Base-by-base conservation (phyloP, 306 rosid species). In the Corylus avellana region DNA sequence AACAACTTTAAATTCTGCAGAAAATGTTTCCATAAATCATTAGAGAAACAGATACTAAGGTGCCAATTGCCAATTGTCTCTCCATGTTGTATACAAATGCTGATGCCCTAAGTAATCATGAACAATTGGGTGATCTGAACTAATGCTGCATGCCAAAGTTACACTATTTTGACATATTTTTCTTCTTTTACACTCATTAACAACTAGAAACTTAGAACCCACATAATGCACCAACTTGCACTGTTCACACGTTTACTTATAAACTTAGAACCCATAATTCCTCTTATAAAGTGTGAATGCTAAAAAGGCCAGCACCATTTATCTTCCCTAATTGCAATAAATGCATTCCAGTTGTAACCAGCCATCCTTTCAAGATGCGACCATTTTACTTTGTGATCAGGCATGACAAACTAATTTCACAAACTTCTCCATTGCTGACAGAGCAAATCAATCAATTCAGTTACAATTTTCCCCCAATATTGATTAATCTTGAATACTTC, bases 401-500 rank as follows among this genome's bases (percentile, higher is more conserved):
- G 46, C 54, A 58, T 49, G 12, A 35, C 11, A 20, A 58, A 48
- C 63, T 61, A 57, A 49, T 59, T 49, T 75, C 73, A 49, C 44
- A 35, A 70, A 59, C 22, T 48, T 56, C 66, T 55, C 59, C 64
- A 47, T 71, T 49, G 63, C 11, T 63, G 20, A 63, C 20, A 63
- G 7, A 20, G 42, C 78, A 42, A 13, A 56, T 5, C 49, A 20
- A 75, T 44, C 70, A 70, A 17, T 25, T n/a, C 32, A 50, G 70
- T 61, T 25, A 63, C 10, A 63, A 63, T 63, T 5, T 61, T 9
- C 70, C 46, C 18, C 22, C 3, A 7, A 37, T 7, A 25, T 63
- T 32, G 17, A 63, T 14, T 13, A 63, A 32, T 12, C 42, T 20
- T 32, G 20, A 63, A 13, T 12, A 63, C n/a, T 63, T 63, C 70